phyloP scores from a whole-genome alignment of 2,329 filamentous ascomycete species.

The Cercospora zeae-maydis region DNA sequence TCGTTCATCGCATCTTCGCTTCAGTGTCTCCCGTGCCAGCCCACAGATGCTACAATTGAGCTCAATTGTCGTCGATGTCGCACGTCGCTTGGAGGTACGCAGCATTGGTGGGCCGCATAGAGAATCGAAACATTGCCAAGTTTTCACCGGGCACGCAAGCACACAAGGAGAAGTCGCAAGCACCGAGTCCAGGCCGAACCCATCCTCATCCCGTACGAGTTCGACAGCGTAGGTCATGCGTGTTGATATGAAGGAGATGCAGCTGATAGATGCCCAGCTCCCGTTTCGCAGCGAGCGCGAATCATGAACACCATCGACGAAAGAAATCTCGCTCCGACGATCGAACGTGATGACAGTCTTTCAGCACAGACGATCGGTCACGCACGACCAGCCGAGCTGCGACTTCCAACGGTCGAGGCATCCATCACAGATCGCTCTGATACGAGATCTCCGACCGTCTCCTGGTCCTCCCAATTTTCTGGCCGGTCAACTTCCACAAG shows the following conservation, averaged over 20 bases:
- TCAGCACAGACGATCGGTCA: background rate
- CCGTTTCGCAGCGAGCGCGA: background rate
- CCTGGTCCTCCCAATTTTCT: background rate
- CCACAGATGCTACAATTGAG: background rate
- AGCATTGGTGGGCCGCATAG: background rate
- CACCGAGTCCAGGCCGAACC: background rate
- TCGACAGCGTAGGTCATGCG: background rate
- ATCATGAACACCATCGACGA: background rate
- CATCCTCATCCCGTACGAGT: background rate
- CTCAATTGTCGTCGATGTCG: background rate
- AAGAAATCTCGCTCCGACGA: background rate
- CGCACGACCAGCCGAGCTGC: no score
- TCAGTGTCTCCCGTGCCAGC: background rate
- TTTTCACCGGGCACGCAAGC: background rate
- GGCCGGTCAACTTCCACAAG: background rate
- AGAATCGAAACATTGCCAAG: background rate
- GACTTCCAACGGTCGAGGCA: background rate
- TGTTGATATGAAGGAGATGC: background rate
- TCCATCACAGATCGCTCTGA: background rate
- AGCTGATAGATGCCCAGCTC: background rate
- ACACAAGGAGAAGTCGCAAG: background rate
- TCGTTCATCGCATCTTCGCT: background rate
- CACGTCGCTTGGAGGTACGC: background rate
- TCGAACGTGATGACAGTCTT: background rate
- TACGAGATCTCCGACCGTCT: background rate